These are phyloP conservation scores for Trichoderma pleuroti DNA, from an alignment of 2,329 filamentous ascomycete genomes.

Conservation along the genomic window DNA sequence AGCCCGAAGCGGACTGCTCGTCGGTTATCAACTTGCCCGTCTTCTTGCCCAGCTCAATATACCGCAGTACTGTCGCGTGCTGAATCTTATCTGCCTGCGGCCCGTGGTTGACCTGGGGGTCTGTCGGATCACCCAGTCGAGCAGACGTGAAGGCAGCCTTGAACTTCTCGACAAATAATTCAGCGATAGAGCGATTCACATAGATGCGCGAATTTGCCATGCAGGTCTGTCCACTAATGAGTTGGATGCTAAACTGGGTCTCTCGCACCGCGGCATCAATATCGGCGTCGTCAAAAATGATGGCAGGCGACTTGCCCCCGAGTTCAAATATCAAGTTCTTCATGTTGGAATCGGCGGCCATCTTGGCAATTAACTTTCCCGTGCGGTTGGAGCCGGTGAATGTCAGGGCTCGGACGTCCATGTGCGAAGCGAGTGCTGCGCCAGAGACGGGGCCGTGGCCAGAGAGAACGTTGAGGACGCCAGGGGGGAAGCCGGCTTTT, in stretches of 20 bases:
- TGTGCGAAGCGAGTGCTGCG: constrained; percentile 59
- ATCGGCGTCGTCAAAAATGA: constrained; percentile 58
- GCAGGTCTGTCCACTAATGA: constrained; percentile 43
- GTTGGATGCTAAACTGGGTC: neutral
- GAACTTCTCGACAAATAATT: constrained; percentile 58
- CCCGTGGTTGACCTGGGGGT: constrained; percentile 60
- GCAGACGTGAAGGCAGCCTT: constrained; percentile 46
- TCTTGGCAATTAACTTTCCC: constrained; percentile 65
- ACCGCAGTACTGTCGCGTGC: constrained; percentile 61
- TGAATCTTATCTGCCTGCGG: constrained; percentile 63
- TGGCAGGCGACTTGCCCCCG: constrained; percentile 55
- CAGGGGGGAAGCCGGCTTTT: constrained; percentile 68
- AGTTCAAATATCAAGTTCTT: constrained; percentile 58
- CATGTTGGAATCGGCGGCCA: constrained; percentile 52
- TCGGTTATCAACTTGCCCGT: constrained; percentile 54
- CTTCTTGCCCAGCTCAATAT: constrained; percentile 61
- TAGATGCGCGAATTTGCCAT: constrained; percentile 56
- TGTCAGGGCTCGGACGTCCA: constrained; percentile 64
- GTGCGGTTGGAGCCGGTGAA: constrained; percentile 68
- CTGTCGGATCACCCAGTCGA: constrained; percentile 60
- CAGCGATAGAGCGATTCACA: constrained; percentile 54
- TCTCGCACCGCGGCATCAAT: constrained; percentile 36
- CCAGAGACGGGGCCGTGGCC: constrained; percentile 62
- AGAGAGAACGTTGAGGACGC: constrained; percentile 68
- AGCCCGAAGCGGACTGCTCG: constrained; percentile 26